Evolutionary conservation across 441 rosid genomes (phyloP), one percentile per base, ranked within the genome.

Genomic region (Hura crepitans): DNA sequence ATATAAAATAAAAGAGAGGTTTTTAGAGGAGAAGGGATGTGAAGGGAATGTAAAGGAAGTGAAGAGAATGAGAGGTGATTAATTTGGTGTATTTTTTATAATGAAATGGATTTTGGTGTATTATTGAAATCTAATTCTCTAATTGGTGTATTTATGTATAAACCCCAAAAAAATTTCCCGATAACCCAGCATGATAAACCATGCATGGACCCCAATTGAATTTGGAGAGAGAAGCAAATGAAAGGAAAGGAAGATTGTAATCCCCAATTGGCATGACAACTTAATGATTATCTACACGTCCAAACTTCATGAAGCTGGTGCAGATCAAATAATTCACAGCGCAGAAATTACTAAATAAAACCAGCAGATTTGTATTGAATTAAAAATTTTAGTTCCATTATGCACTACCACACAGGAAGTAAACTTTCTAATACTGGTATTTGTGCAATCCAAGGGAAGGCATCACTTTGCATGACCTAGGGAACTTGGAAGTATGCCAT

Each of bases 331-430:
- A n/a, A n/a, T n/a, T 64, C 17, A 58, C 63, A 53, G 72, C 72
- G 58, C 60, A 45, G 42, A 61, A 47, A 60, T 55, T 43, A 57
- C 65, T 66, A 5, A 30, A 58, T 51, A 65, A 55, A 75, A 64
- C 79, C 72, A 25, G 75, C 69, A 67, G 50, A 28, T 17, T 27
- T 60, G 51, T 58, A 37, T 72, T 72, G 33, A 55, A 62, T 62
- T 43, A 68, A 62, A 57, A 54, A 35, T 11, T 60, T 66, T 54
- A 71, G 65, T 66, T 71, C 51, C 65, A 45, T 25, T n/a, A 62
- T 61, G 65, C 54, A 62, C 37, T n/a, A 45, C 27, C 46, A 23
- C 51, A 23, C 5, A 51, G 53, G 59, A 33, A 25, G 56, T 18
- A 15, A 53, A 69, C 55, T 56, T 68, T 60, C 49, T 56, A 43